phyloP scores from a whole-genome alignment of 2,329 filamentous ascomycete species.

The Colletotrichum cuscutae region DNA sequence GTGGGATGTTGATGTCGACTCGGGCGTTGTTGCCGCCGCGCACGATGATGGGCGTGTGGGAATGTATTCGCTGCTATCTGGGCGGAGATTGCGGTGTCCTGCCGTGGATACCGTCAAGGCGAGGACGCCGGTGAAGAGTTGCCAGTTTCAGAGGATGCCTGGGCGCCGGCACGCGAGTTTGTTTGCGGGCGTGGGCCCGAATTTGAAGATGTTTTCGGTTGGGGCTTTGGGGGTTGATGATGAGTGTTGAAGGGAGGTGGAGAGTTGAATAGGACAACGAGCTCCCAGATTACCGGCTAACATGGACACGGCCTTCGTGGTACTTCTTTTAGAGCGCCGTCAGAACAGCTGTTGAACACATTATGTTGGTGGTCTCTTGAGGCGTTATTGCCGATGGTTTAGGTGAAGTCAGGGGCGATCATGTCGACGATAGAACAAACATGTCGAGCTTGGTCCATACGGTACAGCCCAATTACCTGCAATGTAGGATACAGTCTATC shows the following conservation, averaged over 20 bases:
- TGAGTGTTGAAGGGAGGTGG: slow-evolving; percentile 38
- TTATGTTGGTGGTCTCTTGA: too few relatives aligned
- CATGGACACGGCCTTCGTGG: neutral
- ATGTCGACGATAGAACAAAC: too few relatives aligned
- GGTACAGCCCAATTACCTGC: too few relatives aligned
- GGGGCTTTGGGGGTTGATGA: slow-evolving; percentile 46
- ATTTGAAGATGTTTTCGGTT: slow-evolving; percentile 57
- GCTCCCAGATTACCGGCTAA: too few relatives aligned
- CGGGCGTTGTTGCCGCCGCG: slow-evolving; percentile 63
- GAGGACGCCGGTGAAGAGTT: slow-evolving; percentile 49
- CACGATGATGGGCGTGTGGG: slow-evolving; percentile 60
- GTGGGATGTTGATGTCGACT: slow-evolving; percentile 59
- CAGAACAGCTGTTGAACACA: too few relatives aligned
- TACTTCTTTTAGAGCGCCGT: too few relatives aligned
- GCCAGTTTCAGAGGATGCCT: slow-evolving; percentile 59
- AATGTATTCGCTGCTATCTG: slow-evolving; percentile 61
- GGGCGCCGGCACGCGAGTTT: slow-evolving; percentile 57
- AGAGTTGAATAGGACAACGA: too few relatives aligned
- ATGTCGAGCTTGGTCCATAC: too few relatives aligned
- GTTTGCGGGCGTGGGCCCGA: slow-evolving; percentile 53
- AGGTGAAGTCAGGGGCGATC: too few relatives aligned
- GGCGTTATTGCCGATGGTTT: too few relatives aligned
- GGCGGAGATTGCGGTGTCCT: slow-evolving; percentile 47
- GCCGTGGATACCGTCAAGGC: slow-evolving; percentile 39
- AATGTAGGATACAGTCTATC: too few relatives aligned